Base-by-base conservation (phyloP, 768 basidiomycete species). In the Podaxis pistillaris region DNA sequence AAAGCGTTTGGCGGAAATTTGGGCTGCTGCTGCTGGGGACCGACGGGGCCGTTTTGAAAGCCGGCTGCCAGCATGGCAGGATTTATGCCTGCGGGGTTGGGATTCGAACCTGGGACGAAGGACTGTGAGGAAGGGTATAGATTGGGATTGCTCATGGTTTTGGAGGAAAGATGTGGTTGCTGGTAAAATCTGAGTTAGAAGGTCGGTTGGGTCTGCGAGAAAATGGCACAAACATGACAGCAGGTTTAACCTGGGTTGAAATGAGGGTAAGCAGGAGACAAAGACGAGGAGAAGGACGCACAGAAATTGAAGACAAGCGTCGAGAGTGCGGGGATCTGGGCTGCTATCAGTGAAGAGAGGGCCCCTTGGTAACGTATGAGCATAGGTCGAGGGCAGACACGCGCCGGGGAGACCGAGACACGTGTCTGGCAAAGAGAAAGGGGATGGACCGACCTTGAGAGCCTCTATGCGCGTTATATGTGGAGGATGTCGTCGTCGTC, bases 31-130 rank as follows among this genome's bases (percentile, higher is more conserved):
- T 58, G 60, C 28, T 62, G 60, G 44, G 41, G 53, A 47, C 52
- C 52, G 15, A 62, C 17, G 12, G 60, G 53, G 2, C 53, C 60
- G n/a, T 54, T 62, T 54, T 54, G 53, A 36, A 62, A 62, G 33
- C 60, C 53, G 22, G 53, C 60, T 2, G 60, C 60, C 19, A 62
- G 53, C 60, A 62, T 62, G 60, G 60, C 60, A 33, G 60, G 60
- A 17, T 62, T 62, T 13, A 62, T 62, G 30, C 53, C 60, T 36
- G 60, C 44, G n/a, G 60, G 53, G 28, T 55, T 62, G n/a, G 60
- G 28, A 24, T 37, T 37, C 8, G 53, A 62, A n/a, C 60, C 60
- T 4, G 60, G 53, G 30, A n/a, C 44, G 28, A 55, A 62, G 33
- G 60, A 62, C 44, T 62, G 60, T 6, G 60, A 61, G 38, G 60